phyloP scores from a whole-genome alignment of 306 rosid species.

The Ammopiptanthus mongolicus region DNA sequence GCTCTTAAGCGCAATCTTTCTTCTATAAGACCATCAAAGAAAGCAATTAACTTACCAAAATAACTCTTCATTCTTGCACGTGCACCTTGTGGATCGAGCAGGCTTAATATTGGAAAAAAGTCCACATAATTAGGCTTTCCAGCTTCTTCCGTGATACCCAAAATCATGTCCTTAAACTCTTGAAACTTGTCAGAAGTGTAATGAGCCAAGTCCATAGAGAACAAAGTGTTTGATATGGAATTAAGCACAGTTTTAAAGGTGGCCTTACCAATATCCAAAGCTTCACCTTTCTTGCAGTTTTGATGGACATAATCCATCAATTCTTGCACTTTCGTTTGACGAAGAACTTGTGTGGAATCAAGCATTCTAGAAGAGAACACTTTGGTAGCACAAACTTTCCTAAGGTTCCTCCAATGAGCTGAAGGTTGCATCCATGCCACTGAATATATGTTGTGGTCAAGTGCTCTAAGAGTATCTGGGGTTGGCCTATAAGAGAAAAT shows the following conservation, averaged over 20 bases:
- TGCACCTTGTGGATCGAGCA: not conserved
- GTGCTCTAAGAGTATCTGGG: slow-evolving; percentile 4
- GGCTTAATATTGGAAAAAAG: not conserved
- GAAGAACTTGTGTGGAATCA: slow-evolving; percentile 28
- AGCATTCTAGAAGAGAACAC: slow-evolving; percentile 26
- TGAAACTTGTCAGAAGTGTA: slow-evolving; percentile 22
- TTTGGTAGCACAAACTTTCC: slow-evolving; percentile 22
- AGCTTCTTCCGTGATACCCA: slow-evolving; percentile 10
- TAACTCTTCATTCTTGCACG: not conserved
- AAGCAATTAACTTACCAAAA: not conserved
- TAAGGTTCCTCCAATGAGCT: slow-evolving; percentile 26
- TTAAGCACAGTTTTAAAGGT: slow-evolving; percentile 30
- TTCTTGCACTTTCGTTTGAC: slow-evolving; percentile 14
- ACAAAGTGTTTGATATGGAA: slow-evolving; percentile 35
- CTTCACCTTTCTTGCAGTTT: slow-evolving; percentile 5
- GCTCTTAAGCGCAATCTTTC: not conserved
- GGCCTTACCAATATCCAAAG: slow-evolving; percentile 25
- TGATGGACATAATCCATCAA: not conserved
- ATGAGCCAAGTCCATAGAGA: slow-evolving; percentile 35
- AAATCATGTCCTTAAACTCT: slow-evolving; percentile 9
- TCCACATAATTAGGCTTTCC: slow-evolving; percentile 19
- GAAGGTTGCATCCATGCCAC: slow-evolving; percentile 35
- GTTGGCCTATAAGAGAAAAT: slow-evolving; percentile 25
- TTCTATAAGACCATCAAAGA: slow-evolving; percentile 1
- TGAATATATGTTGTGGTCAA: not conserved